Evolutionary conservation across 208 protist genomes (phyloP).

Genomic region (Tritrichomonas foetus): DNA sequence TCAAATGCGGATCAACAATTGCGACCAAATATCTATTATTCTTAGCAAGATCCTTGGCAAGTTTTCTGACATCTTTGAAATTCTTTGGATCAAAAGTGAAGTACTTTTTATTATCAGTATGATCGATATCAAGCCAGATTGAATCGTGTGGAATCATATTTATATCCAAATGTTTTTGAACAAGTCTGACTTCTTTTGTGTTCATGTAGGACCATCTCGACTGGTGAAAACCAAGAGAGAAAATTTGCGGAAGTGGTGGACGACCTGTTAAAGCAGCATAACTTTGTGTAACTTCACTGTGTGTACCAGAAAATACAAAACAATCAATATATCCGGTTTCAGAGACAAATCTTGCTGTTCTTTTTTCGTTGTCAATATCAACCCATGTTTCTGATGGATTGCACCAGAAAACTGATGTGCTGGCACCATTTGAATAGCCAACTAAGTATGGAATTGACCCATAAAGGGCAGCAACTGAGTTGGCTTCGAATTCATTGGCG

Average conservation of each 20-base stretch:
- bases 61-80: neutral
- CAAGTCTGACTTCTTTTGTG: conserved; percentile 70
- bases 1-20: conserved; percentile 35
- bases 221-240: conserved; percentile 93
- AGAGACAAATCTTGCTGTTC: conserved; percentile 68
- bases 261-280: conserved; percentile 81
- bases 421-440: neutral
- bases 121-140: conserved; percentile 98
- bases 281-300: conserved; percentile 72
- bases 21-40: neutral
- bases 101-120: conserved; percentile 91
- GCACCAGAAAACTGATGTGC: neutral
- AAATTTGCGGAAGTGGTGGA: conserved; percentile 82
- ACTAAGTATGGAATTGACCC: neutral
- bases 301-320: conserved; percentile 82
- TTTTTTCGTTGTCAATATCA: neutral
- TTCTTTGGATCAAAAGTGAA: conserved; percentile 14
- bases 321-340: conserved; percentile 84
- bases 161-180: conserved; percentile 46
- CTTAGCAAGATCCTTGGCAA: neutral
- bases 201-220: conserved; percentile 89
- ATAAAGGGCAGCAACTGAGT: neutral
- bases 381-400: neutral
- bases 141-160: conserved; percentile 69
- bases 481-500: neutral